phyloP scores from a whole-genome alignment of 1,139 yeast genomes.

The Suhomyces guaymorum region DNA sequence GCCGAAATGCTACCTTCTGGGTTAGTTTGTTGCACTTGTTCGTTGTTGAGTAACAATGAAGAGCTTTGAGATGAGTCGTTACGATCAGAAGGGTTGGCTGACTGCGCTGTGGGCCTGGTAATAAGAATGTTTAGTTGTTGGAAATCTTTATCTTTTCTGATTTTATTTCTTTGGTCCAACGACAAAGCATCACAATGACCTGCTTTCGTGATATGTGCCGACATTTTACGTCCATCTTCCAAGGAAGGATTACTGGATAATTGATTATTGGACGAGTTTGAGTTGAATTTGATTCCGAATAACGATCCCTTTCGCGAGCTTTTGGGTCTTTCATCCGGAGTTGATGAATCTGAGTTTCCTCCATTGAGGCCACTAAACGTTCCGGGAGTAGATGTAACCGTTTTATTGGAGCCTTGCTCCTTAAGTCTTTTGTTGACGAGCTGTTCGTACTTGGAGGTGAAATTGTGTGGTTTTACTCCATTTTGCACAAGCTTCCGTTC shows the following conservation, averaged over 20 bases:
- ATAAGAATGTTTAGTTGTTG: slow-evolving; percentile 38
- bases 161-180: slow-evolving; percentile 36
- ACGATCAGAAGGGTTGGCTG: slow-evolving; percentile 17
- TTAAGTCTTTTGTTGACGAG: slow-evolving; percentile 38
- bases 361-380: slow-evolving; percentile 2
- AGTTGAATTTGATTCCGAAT: slow-evolving; percentile 43
- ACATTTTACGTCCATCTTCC: slow-evolving; percentile 13
- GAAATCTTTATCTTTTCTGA: slow-evolving; percentile 34
- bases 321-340: slow-evolving; percentile 29
- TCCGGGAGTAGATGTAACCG: slow-evolving; percentile 4
- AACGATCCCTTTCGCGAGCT: slow-evolving; percentile 39
- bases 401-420: slow-evolving; percentile 30
- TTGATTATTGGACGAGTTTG: slow-evolving; percentile 13
- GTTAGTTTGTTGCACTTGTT: slow-evolving; percentile 16
- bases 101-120: slow-evolving; percentile 34
- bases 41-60: slow-evolving; percentile 35
- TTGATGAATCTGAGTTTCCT: slow-evolving; percentile 4
- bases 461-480: slow-evolving; percentile 49
- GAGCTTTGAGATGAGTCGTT: slow-evolving; percentile 41
- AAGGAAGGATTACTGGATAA: slow-evolving; percentile 3
- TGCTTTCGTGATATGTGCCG: slow-evolving; percentile 31
- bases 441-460: slow-evolving; percentile 48
- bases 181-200: slow-evolving; percentile 37
- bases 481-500: slow-evolving; percentile 39
- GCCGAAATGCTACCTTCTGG: slow-evolving; percentile 25